Conservation (phyloP, 805 yeast genomes). For the Metschnikowia lunata region DNA sequence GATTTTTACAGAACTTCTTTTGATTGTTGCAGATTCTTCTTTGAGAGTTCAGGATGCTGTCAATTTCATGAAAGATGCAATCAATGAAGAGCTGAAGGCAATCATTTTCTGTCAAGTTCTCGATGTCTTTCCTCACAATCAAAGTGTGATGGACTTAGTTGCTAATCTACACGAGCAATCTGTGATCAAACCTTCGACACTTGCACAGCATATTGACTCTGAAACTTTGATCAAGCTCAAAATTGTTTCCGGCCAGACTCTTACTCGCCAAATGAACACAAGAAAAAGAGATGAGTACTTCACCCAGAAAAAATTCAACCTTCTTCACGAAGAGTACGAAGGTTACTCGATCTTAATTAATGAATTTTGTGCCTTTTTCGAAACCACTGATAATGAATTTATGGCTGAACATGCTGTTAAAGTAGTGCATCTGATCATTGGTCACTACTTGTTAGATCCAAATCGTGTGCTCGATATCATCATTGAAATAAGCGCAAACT, state of each 20-base stretch:
- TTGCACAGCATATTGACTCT: constrained; percentile 27
- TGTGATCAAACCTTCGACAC: constrained; percentile 28
- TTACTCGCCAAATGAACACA: constrained; percentile 36
- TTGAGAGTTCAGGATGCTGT: constrained; percentile 17
- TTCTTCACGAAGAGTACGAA: constrained; percentile 69
- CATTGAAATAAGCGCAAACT: constrained; percentile 47
- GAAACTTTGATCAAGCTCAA: constrained; percentile 26
- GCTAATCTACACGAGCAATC: constrained; percentile 15
- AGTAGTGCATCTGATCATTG: constrained; percentile 57
- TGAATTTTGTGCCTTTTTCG: constrained; percentile 42
- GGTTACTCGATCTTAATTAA: constrained; percentile 68
- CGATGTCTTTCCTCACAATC: constrained; percentile 33
- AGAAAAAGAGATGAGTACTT: constrained; percentile 39
- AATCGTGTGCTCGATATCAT: constrained; percentile 61
- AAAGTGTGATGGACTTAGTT: constrained; percentile 18
- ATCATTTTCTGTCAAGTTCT: constrained; percentile 34
- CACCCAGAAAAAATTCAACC: constrained; percentile 56
- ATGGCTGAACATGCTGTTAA: constrained; percentile 43
- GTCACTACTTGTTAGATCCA: constrained; percentile 74
- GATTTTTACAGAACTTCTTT: constrained; percentile 32
- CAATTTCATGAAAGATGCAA: constrained; percentile 24
- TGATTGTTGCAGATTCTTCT: constrained; percentile 22
- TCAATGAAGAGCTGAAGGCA: constrained; percentile 31
- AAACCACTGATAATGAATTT: constrained; percentile 34
- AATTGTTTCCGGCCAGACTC: constrained; percentile 28